Percentiles rank a stretch among this genome's conserved stretches.
These are phyloP conservation scores for Trichoderma virens DNA, from an alignment of 495 filamentous ascomycete species.

Conservation along the genomic window DNA sequence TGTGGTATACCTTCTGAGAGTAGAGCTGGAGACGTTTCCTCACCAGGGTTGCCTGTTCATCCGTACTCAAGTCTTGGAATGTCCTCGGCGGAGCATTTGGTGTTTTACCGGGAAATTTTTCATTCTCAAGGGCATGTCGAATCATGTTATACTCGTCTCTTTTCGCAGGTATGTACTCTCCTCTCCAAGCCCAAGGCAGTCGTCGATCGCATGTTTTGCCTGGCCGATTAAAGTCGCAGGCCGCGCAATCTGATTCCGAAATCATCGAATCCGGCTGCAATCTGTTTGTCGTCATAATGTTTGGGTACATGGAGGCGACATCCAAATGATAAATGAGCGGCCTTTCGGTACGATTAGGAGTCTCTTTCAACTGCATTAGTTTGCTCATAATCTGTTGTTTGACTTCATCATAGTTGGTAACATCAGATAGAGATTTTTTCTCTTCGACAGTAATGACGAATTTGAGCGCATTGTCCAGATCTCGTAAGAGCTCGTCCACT, in stretches of 20 bases:
- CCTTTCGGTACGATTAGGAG: slow-evolving; percentile 71
- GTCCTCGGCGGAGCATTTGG: slow-evolving; percentile 61
- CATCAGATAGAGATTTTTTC: slow-evolving; percentile 84
- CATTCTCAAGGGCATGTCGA: slow-evolving; percentile 82
- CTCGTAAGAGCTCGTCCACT: slow-evolving; percentile 76
- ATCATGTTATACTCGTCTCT: slow-evolving; percentile 99
- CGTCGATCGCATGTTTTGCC: slow-evolving; percentile 95
- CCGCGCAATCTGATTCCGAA: slow-evolving; percentile 87
- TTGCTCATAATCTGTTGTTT: slow-evolving; percentile 72
- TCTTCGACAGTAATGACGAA: slow-evolving; percentile 94
- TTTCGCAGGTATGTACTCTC: slow-evolving; percentile 93
- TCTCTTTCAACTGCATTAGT: slow-evolving; percentile 66
- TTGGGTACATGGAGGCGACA: slow-evolving; percentile 99
- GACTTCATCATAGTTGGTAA: slow-evolving; percentile 89
- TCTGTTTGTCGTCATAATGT: slow-evolving; percentile 99
- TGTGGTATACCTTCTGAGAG: slow-evolving; percentile 98
- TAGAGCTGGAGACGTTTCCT: slow-evolving; percentile 89
- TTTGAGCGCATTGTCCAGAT: slow-evolving; percentile 82
- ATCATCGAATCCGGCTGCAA: slow-evolving; percentile 98
- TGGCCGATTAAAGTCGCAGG: slow-evolving; percentile 96
- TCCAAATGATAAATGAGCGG: slow-evolving; percentile 97
- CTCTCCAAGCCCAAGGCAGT: slow-evolving; percentile 96
- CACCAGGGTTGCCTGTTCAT: slow-evolving; percentile 74
- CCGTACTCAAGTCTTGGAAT: slow-evolving; percentile 71
- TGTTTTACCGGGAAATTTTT: slow-evolving; percentile 71